A percentile compares a stretch with the other conserved stretches of the same genome.
Conservation (phyloP, 352 stramenopile species). For the Globisporangium okanoganense region DNA sequence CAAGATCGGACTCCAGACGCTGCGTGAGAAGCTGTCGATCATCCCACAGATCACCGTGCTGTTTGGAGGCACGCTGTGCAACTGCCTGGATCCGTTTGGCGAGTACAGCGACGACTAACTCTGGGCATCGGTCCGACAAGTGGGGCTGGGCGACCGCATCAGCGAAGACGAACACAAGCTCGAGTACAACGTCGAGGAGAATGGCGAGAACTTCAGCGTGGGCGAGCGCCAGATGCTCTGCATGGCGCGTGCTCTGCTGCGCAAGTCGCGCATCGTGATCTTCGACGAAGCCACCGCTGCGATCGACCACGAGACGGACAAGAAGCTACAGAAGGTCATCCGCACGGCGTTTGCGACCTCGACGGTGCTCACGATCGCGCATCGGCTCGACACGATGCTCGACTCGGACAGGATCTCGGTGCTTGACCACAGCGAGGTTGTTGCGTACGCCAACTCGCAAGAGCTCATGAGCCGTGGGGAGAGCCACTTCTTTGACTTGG, state of each 20-base stretch:
- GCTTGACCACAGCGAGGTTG: constrained; percentile 71
- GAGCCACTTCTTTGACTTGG: constrained; percentile 25
- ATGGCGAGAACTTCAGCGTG: constrained; percentile 25
- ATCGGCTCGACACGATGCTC: constrained; percentile 97
- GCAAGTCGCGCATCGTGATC: constrained; percentile 55
- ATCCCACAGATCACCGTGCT: constrained; percentile 92
- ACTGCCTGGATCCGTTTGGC: constrained; percentile 86
- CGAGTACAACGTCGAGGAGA: constrained; percentile 73
- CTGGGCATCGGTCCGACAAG: constrained; percentile 34
- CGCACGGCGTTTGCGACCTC: constrained; percentile 79
- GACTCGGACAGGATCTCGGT: constrained; percentile 65
- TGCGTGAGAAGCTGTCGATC: constrained; percentile 74
- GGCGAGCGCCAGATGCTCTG: constrained; percentile 91
- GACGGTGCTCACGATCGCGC: constrained; percentile 95
- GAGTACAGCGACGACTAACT: constrained; percentile 62
- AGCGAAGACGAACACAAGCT: constrained; percentile 32
- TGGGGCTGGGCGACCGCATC: constrained; percentile 40
- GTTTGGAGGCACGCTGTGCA: constrained; percentile 83
- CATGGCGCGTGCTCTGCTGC: constrained; percentile 84
- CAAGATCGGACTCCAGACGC: constrained; percentile 63
- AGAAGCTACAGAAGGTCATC: constrained; percentile 66
- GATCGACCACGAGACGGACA: constrained; percentile 83
- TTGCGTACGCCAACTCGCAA: constrained; percentile 61
- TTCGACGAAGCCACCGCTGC: constrained; percentile 72
- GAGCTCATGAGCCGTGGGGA: constrained; percentile 30